These are phyloP conservation scores for Sporothrix variecibatus DNA, from an alignment of 2,329 filamentous ascomycete genomes.

Conservation along the genomic window DNA sequence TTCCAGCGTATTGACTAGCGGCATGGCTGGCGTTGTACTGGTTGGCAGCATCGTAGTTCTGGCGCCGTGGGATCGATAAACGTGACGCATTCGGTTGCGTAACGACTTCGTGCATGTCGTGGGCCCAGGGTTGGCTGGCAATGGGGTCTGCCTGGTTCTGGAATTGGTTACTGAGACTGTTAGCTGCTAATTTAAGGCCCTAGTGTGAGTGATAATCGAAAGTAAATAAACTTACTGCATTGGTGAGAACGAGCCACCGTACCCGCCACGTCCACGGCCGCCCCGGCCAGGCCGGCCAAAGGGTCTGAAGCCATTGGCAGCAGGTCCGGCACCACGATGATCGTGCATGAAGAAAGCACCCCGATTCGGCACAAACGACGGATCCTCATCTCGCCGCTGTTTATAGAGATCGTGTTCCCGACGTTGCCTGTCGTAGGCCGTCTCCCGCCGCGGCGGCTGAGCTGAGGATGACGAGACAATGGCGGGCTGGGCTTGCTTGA, in stretches of 20 bases:
- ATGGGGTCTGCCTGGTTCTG: constrained; percentile 54
- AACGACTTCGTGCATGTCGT: constrained; percentile 87
- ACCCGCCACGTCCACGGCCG: constrained; percentile 57
- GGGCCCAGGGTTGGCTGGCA: constrained; percentile 79
- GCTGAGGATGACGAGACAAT: constrained; percentile 29
- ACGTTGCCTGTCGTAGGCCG: constrained; percentile 68
- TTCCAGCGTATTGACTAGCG: constrained; percentile 26
- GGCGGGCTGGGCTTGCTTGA: constrained; percentile 42
- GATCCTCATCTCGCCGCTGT: constrained; percentile 83
- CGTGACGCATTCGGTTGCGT: constrained; percentile 45
- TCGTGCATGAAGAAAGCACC: constrained; percentile 98
- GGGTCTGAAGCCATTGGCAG: constrained; percentile 74
- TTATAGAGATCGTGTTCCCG: constrained; percentile 90
- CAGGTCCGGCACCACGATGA: constrained; percentile 75
- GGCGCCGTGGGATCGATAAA: constrained; percentile 38
- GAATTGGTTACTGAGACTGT: constrained; percentile 38
- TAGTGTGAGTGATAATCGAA: not conserved
- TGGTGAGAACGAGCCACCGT: constrained; percentile 60
- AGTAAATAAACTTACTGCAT: constrained; percentile 51
- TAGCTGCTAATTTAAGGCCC: not conserved
- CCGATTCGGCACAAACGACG: constrained; percentile 89
- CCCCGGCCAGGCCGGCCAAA: constrained; percentile 65
- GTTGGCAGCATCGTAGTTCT: constrained; percentile 16
- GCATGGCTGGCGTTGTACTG: constrained; percentile 17
- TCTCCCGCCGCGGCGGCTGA: constrained; percentile 43